Conservation (phyloP, 2,329 filamentous ascomycete genomes). For the Ploettnerulaceae sp. region DNA sequence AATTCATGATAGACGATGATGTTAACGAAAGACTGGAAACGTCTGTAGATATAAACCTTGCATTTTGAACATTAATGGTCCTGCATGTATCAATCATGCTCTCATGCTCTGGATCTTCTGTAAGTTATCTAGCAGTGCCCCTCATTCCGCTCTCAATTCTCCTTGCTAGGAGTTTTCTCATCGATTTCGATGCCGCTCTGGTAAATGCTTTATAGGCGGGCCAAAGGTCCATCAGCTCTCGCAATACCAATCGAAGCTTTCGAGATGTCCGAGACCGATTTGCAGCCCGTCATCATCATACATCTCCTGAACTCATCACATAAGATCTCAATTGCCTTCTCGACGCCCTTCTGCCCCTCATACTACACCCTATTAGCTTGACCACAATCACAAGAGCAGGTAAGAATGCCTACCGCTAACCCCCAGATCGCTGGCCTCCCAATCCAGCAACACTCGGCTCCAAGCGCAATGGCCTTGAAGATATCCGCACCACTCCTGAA, state of each 20-base stretch:
- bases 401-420: slow-evolving; percentile 34
- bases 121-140: background rate
- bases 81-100: background rate
- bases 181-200: background rate
- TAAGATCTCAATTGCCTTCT: slow-evolving; percentile 48
- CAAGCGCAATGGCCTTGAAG: slow-evolving; percentile 57
- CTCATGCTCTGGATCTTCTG: background rate
- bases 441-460: slow-evolving; percentile 57
- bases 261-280: slow-evolving; percentile 13
- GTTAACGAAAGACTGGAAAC: slow-evolving; percentile 11
- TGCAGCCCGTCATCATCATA: slow-evolving; percentile 21
- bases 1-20: slow-evolving; percentile 11
- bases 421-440: slow-evolving; percentile 57
- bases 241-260: slow-evolving; percentile 32
- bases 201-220: slow-evolving; percentile 14
- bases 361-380: slow-evolving; percentile 34
- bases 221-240: slow-evolving; percentile 47
- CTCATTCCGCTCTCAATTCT: background rate
- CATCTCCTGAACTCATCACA: slow-evolving; percentile 17
- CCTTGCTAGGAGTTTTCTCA: background rate
- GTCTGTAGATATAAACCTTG: slow-evolving; percentile 3
- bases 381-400: background rate
- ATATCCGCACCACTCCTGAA: slow-evolving; percentile 52
- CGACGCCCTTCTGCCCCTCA: slow-evolving; percentile 54
- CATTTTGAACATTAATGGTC: slow-evolving; percentile 6